A percentile compares a stretch with the other conserved stretches of the same genome.
phyloP scores from a whole-genome alignment of 2,329 filamentous ascomycete species.

The Knoxdaviesia capensis region DNA sequence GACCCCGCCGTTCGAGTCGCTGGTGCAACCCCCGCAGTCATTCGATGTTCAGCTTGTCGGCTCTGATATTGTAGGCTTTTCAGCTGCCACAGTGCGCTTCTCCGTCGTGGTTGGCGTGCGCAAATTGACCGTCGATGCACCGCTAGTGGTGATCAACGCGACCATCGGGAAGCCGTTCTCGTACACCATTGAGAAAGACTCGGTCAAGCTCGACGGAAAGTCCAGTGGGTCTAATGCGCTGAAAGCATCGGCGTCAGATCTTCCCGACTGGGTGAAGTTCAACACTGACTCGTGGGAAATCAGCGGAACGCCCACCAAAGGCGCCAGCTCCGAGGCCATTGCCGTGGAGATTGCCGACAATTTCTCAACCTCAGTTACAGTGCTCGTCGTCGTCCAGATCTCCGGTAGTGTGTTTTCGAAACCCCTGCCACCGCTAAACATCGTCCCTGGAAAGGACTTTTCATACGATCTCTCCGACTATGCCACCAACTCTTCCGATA shows the following conservation, averaged over 20 bases:
- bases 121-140: slow-evolving; percentile 42
- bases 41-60: slow-evolving; percentile 58
- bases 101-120: slow-evolving; percentile 53
- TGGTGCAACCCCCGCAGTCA: slow-evolving; percentile 46
- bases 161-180: slow-evolving; percentile 28
- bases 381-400: slow-evolving; percentile 23
- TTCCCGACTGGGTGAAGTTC: slow-evolving; percentile 52
- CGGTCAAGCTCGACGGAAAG: slow-evolving; percentile 37
- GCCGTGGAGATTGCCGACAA: slow-evolving; percentile 38
- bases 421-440: slow-evolving; percentile 17
- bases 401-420: slow-evolving; percentile 17
- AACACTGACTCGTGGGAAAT: slow-evolving; percentile 40
- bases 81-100: slow-evolving; percentile 44
- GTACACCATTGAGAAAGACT: slow-evolving; percentile 28
- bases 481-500: slow-evolving; percentile 18
- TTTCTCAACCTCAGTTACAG: slow-evolving; percentile 36
- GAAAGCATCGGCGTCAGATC: slow-evolving; percentile 24
- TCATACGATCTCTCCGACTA: slow-evolving; percentile 21
- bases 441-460: slow-evolving; percentile 20
- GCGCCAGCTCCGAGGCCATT: slow-evolving; percentile 39
- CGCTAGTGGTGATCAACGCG: slow-evolving; percentile 34
- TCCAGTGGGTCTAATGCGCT: slow-evolving; percentile 28
- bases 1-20: slow-evolving; percentile 43
- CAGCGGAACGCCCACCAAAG: slow-evolving; percentile 40
- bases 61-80: slow-evolving; percentile 62